A percentile compares a stretch with the other conserved stretches of the same genome.
Evolutionary conservation across 2,329 filamentous ascomycete species (phyloP).

Genomic region (Arachnopeziza araneosa): DNA sequence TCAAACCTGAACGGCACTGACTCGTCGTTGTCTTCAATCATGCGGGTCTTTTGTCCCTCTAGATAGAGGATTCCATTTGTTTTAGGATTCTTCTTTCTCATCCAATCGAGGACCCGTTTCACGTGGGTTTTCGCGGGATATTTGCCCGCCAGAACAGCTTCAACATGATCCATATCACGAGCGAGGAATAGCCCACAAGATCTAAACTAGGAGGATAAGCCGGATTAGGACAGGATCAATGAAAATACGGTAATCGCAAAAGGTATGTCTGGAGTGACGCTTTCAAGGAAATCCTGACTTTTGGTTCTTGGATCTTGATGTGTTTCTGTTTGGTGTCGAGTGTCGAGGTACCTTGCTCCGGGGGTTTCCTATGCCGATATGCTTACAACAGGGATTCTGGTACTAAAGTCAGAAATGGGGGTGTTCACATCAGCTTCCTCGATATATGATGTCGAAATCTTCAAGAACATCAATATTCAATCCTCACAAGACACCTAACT

Average conservation of each 20-base stretch:
- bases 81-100: conserved; percentile 61
- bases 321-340: too few relatives aligned
- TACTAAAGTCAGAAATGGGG: background rate
- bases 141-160: conserved; percentile 50
- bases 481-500: background rate
- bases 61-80: conserved; percentile 75
- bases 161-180: conserved; percentile 7
- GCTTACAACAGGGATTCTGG: background rate
- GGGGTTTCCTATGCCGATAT: too few relatives aligned
- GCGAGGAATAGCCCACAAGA: background rate
- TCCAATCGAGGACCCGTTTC: conserved; percentile 72
- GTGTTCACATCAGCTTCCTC: background rate
- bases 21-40: conserved; percentile 88
- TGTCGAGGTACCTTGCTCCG: too few relatives aligned
- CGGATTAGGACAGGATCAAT: too few relatives aligned
- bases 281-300: too few relatives aligned
- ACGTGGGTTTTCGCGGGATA: conserved; percentile 86
- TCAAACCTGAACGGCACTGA: conserved; percentile 68
- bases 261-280: too few relatives aligned
- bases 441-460: background rate
- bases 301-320: too few relatives aligned
- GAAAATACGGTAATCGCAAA: too few relatives aligned
- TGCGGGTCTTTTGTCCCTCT: conserved; percentile 73
- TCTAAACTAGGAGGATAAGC: too few relatives aligned
- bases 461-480: background rate